phyloP scores from a whole-genome alignment of 2,329 filamentous ascomycete species.

The Penicillium corylophilum region DNA sequence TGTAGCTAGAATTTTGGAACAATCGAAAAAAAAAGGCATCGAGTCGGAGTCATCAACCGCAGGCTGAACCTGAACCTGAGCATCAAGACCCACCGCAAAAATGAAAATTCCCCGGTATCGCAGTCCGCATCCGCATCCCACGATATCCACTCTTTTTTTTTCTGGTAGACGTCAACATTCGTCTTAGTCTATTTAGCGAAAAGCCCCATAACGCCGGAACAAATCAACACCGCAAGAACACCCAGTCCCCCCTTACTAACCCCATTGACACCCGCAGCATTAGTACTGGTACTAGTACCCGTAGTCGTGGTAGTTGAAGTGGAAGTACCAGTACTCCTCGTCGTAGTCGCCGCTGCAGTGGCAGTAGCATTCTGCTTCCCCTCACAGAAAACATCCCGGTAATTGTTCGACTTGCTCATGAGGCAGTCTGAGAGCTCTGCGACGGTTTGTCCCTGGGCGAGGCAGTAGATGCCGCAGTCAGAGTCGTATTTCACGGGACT shows the following conservation, averaged over 20 bases:
- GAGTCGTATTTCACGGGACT: conserved; percentile 48
- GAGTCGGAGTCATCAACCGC: not conserved
- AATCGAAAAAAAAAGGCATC: not conserved
- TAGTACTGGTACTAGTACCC: conserved; percentile 14
- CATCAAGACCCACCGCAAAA: not conserved
- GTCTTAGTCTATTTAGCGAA: conserved; percentile 32
- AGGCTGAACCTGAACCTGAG: not conserved
- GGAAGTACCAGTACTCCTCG: too few species aligned
- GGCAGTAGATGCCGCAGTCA: conserved; percentile 54
- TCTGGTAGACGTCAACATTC: too few species aligned
- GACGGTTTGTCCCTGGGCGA: conserved; percentile 43
- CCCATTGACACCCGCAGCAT: conserved; percentile 18
- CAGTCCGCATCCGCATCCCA: too few species aligned
- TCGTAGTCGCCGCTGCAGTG: conserved; percentile 30
- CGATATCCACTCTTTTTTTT: too few species aligned
- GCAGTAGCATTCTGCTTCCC: conserved; percentile 37
- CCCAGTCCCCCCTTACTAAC: conserved; percentile 33
- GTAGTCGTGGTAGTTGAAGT: conserved; percentile 14
- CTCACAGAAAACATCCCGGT: conserved; percentile 47
- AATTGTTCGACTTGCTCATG: conserved; percentile 37
- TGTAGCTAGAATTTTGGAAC: conserved; percentile 2
- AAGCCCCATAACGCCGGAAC: conserved; percentile 30
- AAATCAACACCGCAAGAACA: conserved; percentile 32
- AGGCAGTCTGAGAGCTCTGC: conserved; percentile 42
- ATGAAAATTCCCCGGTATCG: not conserved